Evolutionary conservation across 805 yeast genomes (phyloP), one percentile per base, ranked within the genome.

Genomic region (Metschnikowia koreensis): DNA sequence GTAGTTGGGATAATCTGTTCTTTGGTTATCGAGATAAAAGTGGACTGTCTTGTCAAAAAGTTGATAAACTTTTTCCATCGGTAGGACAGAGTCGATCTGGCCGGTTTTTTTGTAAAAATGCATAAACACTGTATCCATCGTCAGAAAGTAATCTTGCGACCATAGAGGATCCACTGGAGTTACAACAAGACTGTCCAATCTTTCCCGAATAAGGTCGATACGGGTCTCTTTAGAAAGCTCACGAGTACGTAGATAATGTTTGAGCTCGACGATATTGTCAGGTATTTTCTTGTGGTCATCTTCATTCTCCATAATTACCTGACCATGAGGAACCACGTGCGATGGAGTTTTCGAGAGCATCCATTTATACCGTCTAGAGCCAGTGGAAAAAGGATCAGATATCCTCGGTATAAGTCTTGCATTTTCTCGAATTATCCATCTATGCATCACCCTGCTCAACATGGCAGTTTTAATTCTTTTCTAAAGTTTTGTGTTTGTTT

Each of bases 171-270:
- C 53, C 4, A 36, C 40, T 1, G 55, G 55, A 5, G 45, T 33
- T 2, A 51, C 22, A 13, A 66, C 41, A 41, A 62, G 55, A n/a
- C 58, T 57, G 10, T 52, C 28, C 40, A 68, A 50, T 51, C 63
- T 66, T 3, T 52, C 48, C 7, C 50, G 52, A 36, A 69, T 48
- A 13, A 66, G 56, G 41, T 50, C 51, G 11, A 48, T 46, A 16
- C 67, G 59, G 12, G 60, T 50, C 3, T 54, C 59, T 11, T 33
- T 38, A 3, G 70, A 62, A 16, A 66, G 55, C 27, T 68, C 73
- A 7, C 62, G 57, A 7, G 69, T 60, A 41, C 66, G 64, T 28
- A 66, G 55, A 40, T 61, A 66, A 52, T 66, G 69, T 52, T 61
- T 64, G 48, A 68, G 22, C 29, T 49, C 45, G 7, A 44, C 39